phyloP scores from a whole-genome alignment of 805 yeast species.

The Citeromyces matritensis region DNA sequence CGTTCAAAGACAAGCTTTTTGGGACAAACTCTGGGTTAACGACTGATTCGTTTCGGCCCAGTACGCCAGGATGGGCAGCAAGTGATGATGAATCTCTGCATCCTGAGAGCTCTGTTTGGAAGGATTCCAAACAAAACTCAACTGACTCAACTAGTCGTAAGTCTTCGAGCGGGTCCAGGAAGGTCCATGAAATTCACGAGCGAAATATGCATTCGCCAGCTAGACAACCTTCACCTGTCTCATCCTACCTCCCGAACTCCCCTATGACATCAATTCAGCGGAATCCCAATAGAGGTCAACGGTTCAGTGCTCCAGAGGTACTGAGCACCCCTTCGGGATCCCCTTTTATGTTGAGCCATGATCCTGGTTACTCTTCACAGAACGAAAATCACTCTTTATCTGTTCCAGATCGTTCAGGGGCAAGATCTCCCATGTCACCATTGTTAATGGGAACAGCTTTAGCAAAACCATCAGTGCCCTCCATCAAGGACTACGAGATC shows the following conservation, averaged over 20 bases:
- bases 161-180: too few relatives aligned
- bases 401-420: constrained; percentile 2
- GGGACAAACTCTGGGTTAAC: too few relatives aligned
- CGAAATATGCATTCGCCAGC: constrained; percentile 27
- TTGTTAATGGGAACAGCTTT: constrained; percentile 54
- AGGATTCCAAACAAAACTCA: too few relatives aligned
- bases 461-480: constrained; percentile 39
- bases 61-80: too few relatives aligned
- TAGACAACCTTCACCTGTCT: constrained; percentile 40
- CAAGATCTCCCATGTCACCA: constrained; percentile 67
- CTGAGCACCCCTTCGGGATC: not conserved
- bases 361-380: not conserved
- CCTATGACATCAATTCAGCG: constrained; percentile 52
- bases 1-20: too few relatives aligned
- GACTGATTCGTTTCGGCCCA: too few relatives aligned
- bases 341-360: not conserved
- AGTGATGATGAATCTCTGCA: too few relatives aligned
- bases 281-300: constrained; percentile 14
- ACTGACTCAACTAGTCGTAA: too few relatives aligned
- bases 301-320: too few relatives aligned
- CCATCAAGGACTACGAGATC: constrained; percentile 79
- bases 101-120: too few relatives aligned
- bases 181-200: too few relatives aligned
- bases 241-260: constrained; percentile 11
- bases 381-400: constrained; percentile 7